Conservation (phyloP, 2,329 filamentous ascomycete species). For the Mariannaea elegans region DNA sequence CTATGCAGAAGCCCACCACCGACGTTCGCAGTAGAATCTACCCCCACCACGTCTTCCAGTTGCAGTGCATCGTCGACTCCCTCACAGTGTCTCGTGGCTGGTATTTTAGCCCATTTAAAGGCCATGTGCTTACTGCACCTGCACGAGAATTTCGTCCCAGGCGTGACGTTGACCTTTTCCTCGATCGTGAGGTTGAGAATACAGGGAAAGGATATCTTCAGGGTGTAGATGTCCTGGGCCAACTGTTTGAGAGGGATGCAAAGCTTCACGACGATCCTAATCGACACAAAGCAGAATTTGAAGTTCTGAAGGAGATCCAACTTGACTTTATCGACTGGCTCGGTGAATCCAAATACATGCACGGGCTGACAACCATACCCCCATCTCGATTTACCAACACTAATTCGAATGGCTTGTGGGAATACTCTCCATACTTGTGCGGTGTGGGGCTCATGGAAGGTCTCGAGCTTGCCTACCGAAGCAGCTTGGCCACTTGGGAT, state of each 20-base stretch:
- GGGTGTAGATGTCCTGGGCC: neutral
- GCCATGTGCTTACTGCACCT: constrained; percentile 48
- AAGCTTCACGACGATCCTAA: neutral
- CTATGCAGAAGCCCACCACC: constrained; percentile 53
- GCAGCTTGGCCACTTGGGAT: constrained; percentile 51
- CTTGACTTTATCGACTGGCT: constrained; percentile 29
- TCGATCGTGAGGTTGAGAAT: constrained; percentile 47
- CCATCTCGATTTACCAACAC: constrained; percentile 52
- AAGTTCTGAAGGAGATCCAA: constrained; percentile 13
- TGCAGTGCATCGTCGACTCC: constrained; percentile 61
- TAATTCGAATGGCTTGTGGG: constrained; percentile 56
- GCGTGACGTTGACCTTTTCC: constrained; percentile 54
- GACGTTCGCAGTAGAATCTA: constrained; percentile 51
- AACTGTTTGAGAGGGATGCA: neutral
- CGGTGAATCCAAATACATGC: constrained; percentile 27
- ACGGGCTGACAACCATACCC: constrained; percentile 38
- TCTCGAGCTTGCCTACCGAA: constrained; percentile 50
- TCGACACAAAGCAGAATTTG: neutral
- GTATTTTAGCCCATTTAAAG: constrained; percentile 43
- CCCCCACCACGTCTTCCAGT: constrained; percentile 58
- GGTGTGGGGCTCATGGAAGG: constrained; percentile 55
- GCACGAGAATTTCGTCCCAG: constrained; percentile 47
- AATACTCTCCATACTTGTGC: constrained; percentile 59
- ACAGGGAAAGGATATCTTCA: constrained; percentile 22
- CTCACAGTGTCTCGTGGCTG: constrained; percentile 55